Evolutionary conservation across 1,139 yeast genomes (phyloP), one percentile per base, ranked within the genome.

Genomic region (Yamadazyma triangularis): DNA sequence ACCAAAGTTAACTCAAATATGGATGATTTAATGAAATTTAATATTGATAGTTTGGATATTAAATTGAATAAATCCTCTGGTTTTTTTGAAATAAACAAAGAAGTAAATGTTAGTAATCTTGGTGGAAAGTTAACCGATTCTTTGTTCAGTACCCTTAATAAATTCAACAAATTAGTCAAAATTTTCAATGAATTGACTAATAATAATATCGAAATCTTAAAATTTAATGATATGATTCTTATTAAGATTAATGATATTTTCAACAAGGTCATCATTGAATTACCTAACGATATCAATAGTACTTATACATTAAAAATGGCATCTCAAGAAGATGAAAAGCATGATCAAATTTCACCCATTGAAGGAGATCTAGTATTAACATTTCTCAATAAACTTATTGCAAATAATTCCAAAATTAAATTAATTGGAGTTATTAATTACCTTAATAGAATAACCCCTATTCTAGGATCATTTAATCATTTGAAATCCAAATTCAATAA

Each of bases 401-500:
- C 19, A 7, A 35, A 33, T n/a, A 38, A 40, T 8, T 34, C 39
- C 15, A 38, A 38, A 13, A 30, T 47, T 15, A 44, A 56, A 13
- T 49, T 65, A 8, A 44, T 55, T 26, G 64, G 65, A 1, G 51
- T 60, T 7, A 47, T 64, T 29, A 54, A 51, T 25, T 67, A 58
- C 32, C 45, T 64, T 20, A 51, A 53, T 27, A 59, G 56, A 27
- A 42, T 60, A 4, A 50, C 56, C 13, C 65, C 66, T 4, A 44
- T 66, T 2, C 38, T 63, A 13, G 40, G 46, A 23, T 45, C 64
- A 2, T 49, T 58, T 12, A 35, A 38, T 8, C 34, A 39, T 2
- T 48, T 58, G n/a, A 41, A 42, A 26, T 23, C 28, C 7, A 36
- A 34, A 11, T 33, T 50, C 8, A 26, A 29, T 8, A 31, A 31